phyloP scores from a whole-genome alignment of 2,329 filamentous ascomycete species.

The Fusarium vanettenii region DNA sequence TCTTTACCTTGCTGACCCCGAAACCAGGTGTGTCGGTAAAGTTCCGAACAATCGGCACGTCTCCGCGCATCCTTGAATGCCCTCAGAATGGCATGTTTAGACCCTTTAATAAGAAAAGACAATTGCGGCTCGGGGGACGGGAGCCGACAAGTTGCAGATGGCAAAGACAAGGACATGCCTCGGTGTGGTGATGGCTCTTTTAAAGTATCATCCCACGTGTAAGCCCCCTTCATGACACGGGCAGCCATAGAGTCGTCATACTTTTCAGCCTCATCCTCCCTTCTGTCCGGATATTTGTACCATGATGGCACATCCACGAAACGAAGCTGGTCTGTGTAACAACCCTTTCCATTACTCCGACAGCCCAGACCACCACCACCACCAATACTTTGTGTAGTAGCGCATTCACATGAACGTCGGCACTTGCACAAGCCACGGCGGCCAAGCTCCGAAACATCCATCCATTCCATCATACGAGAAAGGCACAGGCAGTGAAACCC shows the following conservation, averaged over 20 bases:
- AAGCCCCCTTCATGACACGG: background rate
- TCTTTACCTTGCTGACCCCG: background rate
- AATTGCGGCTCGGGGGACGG: background rate
- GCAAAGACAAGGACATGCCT: slow-evolving; percentile 9
- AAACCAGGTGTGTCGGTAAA: slow-evolving; percentile 8
- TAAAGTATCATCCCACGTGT: background rate
- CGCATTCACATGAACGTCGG: slow-evolving; percentile 18
- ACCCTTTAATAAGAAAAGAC: background rate
- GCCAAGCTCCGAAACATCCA: background rate
- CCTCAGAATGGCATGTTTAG: background rate
- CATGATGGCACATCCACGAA: background rate
- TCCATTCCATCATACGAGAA: slow-evolving; percentile 19
- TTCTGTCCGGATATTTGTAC: slow-evolving; percentile 6
- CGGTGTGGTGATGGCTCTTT: background rate
- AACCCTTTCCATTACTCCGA: slow-evolving; percentile 18
- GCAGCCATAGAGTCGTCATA: background rate
- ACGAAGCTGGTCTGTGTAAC: background rate
- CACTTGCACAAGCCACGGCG: slow-evolving; percentile 9
- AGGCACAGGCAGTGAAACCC: background rate
- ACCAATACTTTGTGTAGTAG: background rate
- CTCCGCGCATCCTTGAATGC: background rate
- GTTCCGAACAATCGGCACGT: slow-evolving; percentile 15
- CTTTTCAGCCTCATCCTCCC: slow-evolving; percentile 7
- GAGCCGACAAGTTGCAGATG: slow-evolving; percentile 6
- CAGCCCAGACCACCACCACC: background rate